Evolutionary conservation across 768 basidiomycete genomes (phyloP), one percentile per base, ranked within the genome.

Genomic region (Amyloporia xantha): DNA sequence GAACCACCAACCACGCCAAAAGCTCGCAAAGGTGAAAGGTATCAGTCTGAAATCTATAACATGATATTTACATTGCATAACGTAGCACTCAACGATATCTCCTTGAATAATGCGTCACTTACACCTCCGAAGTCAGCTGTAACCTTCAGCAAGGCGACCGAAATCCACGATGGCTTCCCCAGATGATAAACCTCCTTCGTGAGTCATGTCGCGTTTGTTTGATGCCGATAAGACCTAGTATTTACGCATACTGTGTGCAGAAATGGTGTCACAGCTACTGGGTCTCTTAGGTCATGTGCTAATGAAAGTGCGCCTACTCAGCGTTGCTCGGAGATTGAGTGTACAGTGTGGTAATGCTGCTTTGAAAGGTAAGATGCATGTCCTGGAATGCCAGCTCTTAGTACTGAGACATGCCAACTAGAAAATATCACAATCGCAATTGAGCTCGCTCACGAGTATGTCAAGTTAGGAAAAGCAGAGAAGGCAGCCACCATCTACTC

Each of bases 361-460:
- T 13, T 59, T 55, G 0, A 57, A 61, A 44, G 59, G 62, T 61
- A 27, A 20, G 52, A 43, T 37, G n/a, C 25, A 30, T 37, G 9
- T 40, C 37, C 10, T 27, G 15, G 11, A 30, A 7, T 21, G n/a
- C 9, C 1, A 68, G 68, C 48, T n/a, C 20, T 15, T 4, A n/a
- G 37, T 15, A n/a, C 4, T 15, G 37, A 15, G n/a, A n/a, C n/a
- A n/a, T n/a, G n/a, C n/a, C n/a, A n/a, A n/a, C n/a, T n/a, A n/a
- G n/a, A n/a, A n/a, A n/a, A n/a, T n/a, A 70, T 87, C 17, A 64
- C 65, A 1, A 68, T 78, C 1, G 92, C 86, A 2, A 68, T 83
- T 1, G 79, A 84, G 37, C 75, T 95, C 5, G 93, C 86, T 0
- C 74, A 81, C 48, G 90, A 93, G 61, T 92, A 93, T 57, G 68